A percentile compares a stretch with the other conserved stretches of the same genome.
Evolutionary conservation across 2,329 filamentous ascomycete genomes (phyloP).

Genomic region (Cryphonectria nitschkei): DNA sequence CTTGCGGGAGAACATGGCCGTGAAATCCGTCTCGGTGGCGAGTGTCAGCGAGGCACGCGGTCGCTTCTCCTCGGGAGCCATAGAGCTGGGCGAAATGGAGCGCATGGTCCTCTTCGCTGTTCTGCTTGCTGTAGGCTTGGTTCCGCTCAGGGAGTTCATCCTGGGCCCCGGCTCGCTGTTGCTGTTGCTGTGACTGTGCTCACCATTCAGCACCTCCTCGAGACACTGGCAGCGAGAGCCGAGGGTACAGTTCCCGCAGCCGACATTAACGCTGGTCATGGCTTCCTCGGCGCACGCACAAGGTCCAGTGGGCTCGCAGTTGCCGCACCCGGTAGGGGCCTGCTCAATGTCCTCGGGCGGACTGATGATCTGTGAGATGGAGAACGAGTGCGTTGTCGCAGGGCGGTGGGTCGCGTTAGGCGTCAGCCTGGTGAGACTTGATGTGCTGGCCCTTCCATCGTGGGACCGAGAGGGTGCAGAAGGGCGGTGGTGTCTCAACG

Average conservation of each 20-base stretch:
- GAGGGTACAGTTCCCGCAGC: slow-evolving; percentile 68
- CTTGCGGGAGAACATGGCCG: slow-evolving; percentile 62
- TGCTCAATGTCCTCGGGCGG: slow-evolving; percentile 51
- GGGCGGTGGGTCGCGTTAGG: slow-evolving; percentile 30
- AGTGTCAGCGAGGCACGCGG: slow-evolving; percentile 48
- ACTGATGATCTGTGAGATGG: slow-evolving; percentile 61
- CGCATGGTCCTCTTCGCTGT: slow-evolving; percentile 27
- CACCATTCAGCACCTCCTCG: slow-evolving; percentile 46
- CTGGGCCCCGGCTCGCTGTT: slow-evolving; percentile 22
- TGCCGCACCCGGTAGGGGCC: slow-evolving; percentile 55
- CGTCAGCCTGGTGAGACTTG: slow-evolving; percentile 21
- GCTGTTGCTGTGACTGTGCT: slow-evolving; percentile 33
- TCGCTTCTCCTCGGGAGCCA: slow-evolving; percentile 57
- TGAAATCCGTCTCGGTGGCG: slow-evolving; percentile 75
- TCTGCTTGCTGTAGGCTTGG: slow-evolving; percentile 20
- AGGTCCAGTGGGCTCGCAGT: slow-evolving; percentile 54
- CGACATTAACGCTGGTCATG: slow-evolving; percentile 55
- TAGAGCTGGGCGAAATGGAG: slow-evolving; percentile 46
- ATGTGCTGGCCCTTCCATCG: slow-evolving; percentile 25
- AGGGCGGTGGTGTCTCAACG: slow-evolving; percentile 27
- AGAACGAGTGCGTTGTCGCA: slow-evolving; percentile 44
- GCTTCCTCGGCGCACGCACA: slow-evolving; percentile 65
- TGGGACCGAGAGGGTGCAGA: slow-evolving; percentile 26
- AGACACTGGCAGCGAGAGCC: slow-evolving; percentile 67
- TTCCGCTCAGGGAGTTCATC: slow-evolving; percentile 8